Conservation (phyloP, 2,329 filamentous ascomycete species). For the Fusarium begoniae region DNA sequence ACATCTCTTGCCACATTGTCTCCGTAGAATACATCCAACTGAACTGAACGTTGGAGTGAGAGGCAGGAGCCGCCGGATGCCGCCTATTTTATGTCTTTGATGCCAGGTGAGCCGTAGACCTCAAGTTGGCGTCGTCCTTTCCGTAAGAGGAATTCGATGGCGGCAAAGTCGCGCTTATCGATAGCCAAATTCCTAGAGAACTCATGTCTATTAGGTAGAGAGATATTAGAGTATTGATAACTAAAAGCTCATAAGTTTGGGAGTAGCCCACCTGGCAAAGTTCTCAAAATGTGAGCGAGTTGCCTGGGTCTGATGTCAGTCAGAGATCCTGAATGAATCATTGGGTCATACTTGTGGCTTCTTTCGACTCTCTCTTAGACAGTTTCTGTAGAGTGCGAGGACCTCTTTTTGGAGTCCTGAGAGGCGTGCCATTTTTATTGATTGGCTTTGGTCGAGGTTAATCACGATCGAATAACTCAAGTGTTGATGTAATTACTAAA, state of each 20-base stretch:
- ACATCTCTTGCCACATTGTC: not conserved
- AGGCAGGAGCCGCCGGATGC: not conserved
- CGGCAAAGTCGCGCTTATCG: slow-evolving; percentile 85
- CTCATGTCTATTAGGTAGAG: slow-evolving; percentile 64
- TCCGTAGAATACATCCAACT: not conserved
- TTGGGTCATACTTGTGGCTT: slow-evolving; percentile 73
- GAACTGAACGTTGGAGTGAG: not conserved
- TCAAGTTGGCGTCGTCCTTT: slow-evolving; percentile 86
- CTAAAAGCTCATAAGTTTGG: not conserved
- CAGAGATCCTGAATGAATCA: not conserved
- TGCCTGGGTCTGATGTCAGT: slow-evolving; percentile 47
- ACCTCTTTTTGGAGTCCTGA: slow-evolving; percentile 94
- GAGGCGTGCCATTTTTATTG: slow-evolving; percentile 51
- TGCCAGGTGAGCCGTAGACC: slow-evolving; percentile 79
- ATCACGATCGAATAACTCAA: not conserved
- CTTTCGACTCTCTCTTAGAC: slow-evolving; percentile 80
- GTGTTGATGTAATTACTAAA: slow-evolving; percentile 12
- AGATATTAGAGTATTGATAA: not conserved
- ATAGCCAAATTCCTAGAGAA: slow-evolving; percentile 76
- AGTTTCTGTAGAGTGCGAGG: slow-evolving; percentile 84
- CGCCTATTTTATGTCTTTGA: slow-evolving; percentile 72
- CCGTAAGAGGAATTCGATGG: slow-evolving; percentile 85
- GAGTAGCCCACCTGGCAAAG: slow-evolving; percentile 66
- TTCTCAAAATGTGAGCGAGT: slow-evolving; percentile 68
- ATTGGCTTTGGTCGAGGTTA: not conserved